phyloP scores from a whole-genome alignment of 345 rosid genomes.

The Pugionium dolabratum region DNA sequence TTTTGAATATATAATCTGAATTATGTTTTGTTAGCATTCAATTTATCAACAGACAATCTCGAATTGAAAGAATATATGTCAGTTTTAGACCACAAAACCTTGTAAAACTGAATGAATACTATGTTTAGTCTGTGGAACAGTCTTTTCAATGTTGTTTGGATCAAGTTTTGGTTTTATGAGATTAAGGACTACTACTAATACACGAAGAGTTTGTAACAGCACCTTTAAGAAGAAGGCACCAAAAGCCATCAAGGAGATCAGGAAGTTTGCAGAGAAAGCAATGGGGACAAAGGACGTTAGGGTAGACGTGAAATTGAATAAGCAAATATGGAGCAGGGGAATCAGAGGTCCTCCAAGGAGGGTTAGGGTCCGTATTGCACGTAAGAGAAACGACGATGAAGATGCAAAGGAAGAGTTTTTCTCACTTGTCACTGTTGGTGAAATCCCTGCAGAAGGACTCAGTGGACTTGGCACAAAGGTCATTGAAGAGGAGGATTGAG shows the following conservation, averaged over 20 bases:
- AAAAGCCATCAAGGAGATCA: constrained; percentile 67
- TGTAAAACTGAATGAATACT: too few species aligned
- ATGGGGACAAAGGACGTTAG: constrained; percentile 47
- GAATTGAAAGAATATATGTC: too few species aligned
- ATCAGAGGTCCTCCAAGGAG: constrained; percentile 70
- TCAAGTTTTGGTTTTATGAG: too few species aligned
- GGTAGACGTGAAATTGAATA: constrained; percentile 57
- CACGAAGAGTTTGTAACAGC: constrained; percentile 22
- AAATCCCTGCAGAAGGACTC: constrained; percentile 57
- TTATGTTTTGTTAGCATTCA: too few species aligned
- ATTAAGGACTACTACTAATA: too few species aligned
- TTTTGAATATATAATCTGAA: too few species aligned
- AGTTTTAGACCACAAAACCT: too few species aligned
- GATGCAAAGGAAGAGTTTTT: constrained; percentile 70
- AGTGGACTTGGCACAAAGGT: constrained; percentile 60
- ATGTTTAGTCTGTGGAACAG: too few species aligned
- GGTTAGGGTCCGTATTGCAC: constrained; percentile 58
- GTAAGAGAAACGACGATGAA: constrained; percentile 67
- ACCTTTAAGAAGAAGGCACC: constrained; percentile 83
- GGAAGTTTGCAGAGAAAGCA: constrained; percentile 61
- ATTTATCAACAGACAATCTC: too few species aligned
- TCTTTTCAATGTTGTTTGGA: too few species aligned
- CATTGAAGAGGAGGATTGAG: constrained; percentile 63
- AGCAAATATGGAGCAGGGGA: constrained; percentile 70
- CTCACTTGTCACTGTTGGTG: constrained; percentile 63